A percentile compares a stretch with the other conserved stretches of the same genome.
Conservation (phyloP, 768 basidiomycete species). For the Collybia mongolica region DNA sequence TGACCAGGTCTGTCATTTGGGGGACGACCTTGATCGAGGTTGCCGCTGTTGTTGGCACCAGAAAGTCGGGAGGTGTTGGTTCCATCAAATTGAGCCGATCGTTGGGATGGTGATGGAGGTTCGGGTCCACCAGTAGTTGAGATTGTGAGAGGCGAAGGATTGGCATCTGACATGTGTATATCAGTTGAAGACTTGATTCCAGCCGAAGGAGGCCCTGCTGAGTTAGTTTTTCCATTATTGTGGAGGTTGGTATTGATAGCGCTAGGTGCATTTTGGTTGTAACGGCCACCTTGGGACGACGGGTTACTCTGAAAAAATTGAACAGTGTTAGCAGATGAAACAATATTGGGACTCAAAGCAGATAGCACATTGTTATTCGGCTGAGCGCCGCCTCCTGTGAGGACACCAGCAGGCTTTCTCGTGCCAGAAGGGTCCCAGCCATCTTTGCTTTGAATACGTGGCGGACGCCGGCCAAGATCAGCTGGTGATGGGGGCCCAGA, state of each 20-base stretch:
- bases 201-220: slow-evolving; percentile 11
- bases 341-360: slow-evolving; percentile 11
- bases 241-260: slow-evolving; percentile 22
- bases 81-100: slow-evolving; percentile 11
- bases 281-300: slow-evolving; percentile 21
- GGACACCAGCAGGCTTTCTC: slow-evolving; percentile 15
- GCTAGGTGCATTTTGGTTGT: slow-evolving; percentile 16
- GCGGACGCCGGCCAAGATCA: slow-evolving; percentile 20
- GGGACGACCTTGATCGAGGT: slow-evolving; percentile 11
- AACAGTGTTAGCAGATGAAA: slow-evolving; percentile 13
- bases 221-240: slow-evolving; percentile 18
- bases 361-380: slow-evolving; percentile 32
- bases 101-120: slow-evolving; percentile 6
- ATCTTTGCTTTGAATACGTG: slow-evolving; percentile 27
- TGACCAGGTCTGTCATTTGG: slow-evolving; percentile 17
- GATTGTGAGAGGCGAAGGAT: slow-evolving; percentile 6
- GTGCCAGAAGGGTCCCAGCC: slow-evolving; percentile 17
- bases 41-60: not conserved
- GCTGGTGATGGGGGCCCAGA: slow-evolving; percentile 19
- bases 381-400: slow-evolving; percentile 18
- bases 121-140: slow-evolving; percentile 10
- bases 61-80: slow-evolving; percentile 7
- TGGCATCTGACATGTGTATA: slow-evolving; percentile 12
- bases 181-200: slow-evolving; percentile 11
- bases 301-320: slow-evolving; percentile 19